Conservation (phyloP, 306 rosid species). For the Hylodesmum podocarpum region DNA sequence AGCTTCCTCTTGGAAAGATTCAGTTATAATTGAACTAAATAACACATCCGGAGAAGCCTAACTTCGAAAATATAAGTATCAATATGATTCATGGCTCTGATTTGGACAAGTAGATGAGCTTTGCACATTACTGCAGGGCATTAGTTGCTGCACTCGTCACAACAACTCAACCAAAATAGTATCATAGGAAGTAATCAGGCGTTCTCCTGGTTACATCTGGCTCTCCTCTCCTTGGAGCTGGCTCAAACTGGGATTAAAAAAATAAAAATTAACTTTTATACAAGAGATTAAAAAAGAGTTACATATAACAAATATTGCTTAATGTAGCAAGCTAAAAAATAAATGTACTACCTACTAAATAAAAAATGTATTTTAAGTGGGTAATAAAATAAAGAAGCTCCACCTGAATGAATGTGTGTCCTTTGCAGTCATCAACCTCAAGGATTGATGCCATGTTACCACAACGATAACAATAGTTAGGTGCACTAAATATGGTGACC, state of each 20-base stretch:
- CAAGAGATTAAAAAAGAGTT: not conserved
- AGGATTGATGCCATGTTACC: conserved; percentile 98
- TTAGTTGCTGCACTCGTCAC: conserved; percentile 32
- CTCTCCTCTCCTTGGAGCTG: conserved; percentile 98
- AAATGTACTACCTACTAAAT: not conserved
- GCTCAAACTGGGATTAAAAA: conserved; percentile 74
- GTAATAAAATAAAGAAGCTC: not conserved
- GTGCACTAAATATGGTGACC: conserved; percentile 93
- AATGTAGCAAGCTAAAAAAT: not conserved
- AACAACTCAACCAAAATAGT: conserved; percentile 36
- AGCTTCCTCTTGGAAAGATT: conserved; percentile 44
- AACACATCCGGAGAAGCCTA: conserved; percentile 46
- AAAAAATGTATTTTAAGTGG: not conserved
- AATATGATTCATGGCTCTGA: conserved; percentile 37
- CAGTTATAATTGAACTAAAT: conserved; percentile 29
- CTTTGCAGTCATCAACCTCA: conserved; percentile 95
- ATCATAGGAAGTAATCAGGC: conserved; percentile 89
- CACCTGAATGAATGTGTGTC: conserved; percentile 97
- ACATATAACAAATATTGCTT: not conserved
- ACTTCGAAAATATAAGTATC: conserved; percentile 31
- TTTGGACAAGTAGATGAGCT: conserved; percentile 39
- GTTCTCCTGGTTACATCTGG: conserved; percentile 96
- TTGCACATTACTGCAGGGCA: conserved; percentile 37
- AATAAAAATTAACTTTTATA: not conserved
- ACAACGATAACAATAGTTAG: conserved; percentile 92